Evolutionary conservation across 1,284 basidiomycete genomes (phyloP), one percentile per base, ranked within the genome.

Genomic region (Rhizopogon hawkerae): DNA sequence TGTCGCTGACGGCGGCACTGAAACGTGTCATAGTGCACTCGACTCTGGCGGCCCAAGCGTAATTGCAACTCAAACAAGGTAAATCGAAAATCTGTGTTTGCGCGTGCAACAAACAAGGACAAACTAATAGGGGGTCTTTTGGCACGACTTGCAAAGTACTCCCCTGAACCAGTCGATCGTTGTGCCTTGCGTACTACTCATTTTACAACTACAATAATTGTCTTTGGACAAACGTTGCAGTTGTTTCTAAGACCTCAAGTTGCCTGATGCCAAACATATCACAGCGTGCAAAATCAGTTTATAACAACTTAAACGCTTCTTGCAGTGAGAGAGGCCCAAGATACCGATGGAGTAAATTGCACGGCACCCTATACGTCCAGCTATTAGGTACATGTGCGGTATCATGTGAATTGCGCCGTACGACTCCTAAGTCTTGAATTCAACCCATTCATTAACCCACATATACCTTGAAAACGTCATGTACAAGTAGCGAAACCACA

Each of bases 401-500:
- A 31, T 21, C 7, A 21, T 31, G 10, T 41, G 14, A 8, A 39
- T 38, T n/a, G 10, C 11, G 26, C 26, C 14, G 11, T 31, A 42
- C 16, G 29, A 29, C 11, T 29, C 11, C 41, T 43, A 8, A 13
- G 52, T 21, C 33, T 38, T 11, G 35, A 64, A 13, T 38, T 81
- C 73, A 6, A 76, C 69, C 75, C 90, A 85, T 56, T 89, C 81
- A 56, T 94, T 93, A 39, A 89, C 81, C 92, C 92, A 96, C 85
- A 96, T 87, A 61, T 95, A 92, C 54, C 86, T 75, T 29, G 90
- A 93, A 59, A 86, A 86, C n/a, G 67, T 55, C 31, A 95, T 74
- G 60, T 94, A 92, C 44, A 93, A 69, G 77, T 83, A 90, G 43
- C 93, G 77, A 69, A 93, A 96, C 93, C 93, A 96, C 18, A 84